Conservation (phyloP, 176 grass and related monocot species). For the Dendrocalamus sinicus region DNA sequence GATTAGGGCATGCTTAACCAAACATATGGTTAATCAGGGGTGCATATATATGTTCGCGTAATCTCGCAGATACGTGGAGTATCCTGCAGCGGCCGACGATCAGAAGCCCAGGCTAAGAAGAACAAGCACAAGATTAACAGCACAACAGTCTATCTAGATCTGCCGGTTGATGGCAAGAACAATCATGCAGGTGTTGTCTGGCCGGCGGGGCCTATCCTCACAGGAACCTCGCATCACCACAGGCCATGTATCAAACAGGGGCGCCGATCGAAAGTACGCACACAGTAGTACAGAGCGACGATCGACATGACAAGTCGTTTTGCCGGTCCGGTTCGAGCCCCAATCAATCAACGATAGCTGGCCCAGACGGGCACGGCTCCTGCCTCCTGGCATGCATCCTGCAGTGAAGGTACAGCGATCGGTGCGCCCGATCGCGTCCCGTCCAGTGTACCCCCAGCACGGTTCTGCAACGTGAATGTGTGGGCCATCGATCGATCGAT, state of each 20-base stretch:
- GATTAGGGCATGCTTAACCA: no score
- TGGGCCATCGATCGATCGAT: background rate
- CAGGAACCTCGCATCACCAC: background rate
- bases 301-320: slow-evolving; percentile 17
- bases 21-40: no score
- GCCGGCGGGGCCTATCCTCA: background rate
- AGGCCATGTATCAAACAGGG: background rate
- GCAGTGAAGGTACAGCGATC: background rate
- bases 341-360: background rate
- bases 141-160: background rate
- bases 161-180: background rate
- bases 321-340: background rate
- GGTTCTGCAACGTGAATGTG: slow-evolving; percentile 34
- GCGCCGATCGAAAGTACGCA: background rate
- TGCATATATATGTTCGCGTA: no score
- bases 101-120: background rate
- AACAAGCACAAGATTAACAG: background rate
- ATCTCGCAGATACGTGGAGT: no score
- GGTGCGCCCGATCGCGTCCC: slow-evolving; percentile 25
- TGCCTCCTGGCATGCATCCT: background rate
- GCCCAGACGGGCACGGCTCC: slow-evolving; percentile 3
- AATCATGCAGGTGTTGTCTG: background rate
- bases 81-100: no score
- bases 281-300: background rate
- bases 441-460: background rate